Conservation (phyloP, 2,329 filamentous ascomycete genomes). For the Diaporthe eres region DNA sequence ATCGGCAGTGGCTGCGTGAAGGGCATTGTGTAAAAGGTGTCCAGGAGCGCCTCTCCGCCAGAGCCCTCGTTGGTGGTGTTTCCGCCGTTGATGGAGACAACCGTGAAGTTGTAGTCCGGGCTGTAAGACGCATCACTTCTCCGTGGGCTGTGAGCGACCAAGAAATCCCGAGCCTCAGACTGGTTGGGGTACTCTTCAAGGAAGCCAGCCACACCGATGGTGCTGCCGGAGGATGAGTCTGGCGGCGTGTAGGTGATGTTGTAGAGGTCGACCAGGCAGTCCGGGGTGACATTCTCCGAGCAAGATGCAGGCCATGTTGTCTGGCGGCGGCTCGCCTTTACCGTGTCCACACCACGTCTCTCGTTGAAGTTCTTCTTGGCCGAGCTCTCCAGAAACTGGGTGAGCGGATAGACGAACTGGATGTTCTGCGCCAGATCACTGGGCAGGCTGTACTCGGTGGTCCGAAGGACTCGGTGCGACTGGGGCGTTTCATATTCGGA, state of each 20-base stretch:
- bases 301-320: slow-evolving; percentile 5
- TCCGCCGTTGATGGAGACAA: slow-evolving; percentile 26
- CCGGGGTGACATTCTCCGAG: slow-evolving; percentile 18
- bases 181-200: slow-evolving; percentile 30
- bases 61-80: slow-evolving; percentile 12
- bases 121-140: background rate
- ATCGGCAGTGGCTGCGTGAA: slow-evolving; percentile 25
- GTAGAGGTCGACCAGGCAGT: slow-evolving; percentile 30
- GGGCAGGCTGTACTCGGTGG: slow-evolving; percentile 19
- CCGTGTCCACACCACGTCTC: background rate
- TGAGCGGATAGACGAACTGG: slow-evolving; percentile 31
- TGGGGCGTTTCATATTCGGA: slow-evolving; percentile 1
- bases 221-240: slow-evolving; percentile 19
- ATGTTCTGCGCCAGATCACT: slow-evolving; percentile 18
- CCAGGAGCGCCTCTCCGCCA: slow-evolving; percentile 27
- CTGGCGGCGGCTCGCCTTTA: slow-evolving; percentile 9
- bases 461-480: slow-evolving; percentile 9
- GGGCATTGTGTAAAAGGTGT: slow-evolving; percentile 30
- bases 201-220: slow-evolving; percentile 23
- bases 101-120: slow-evolving; percentile 27
- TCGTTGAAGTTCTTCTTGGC: slow-evolving; percentile 22
- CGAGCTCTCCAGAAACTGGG: slow-evolving; percentile 10
- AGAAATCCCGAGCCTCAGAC: background rate
- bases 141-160: slow-evolving; percentile 11
- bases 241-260: slow-evolving; percentile 27